Conservation (phyloP, 1,284 basidiomycete genomes). For the Coniferiporia sulphurascens region DNA sequence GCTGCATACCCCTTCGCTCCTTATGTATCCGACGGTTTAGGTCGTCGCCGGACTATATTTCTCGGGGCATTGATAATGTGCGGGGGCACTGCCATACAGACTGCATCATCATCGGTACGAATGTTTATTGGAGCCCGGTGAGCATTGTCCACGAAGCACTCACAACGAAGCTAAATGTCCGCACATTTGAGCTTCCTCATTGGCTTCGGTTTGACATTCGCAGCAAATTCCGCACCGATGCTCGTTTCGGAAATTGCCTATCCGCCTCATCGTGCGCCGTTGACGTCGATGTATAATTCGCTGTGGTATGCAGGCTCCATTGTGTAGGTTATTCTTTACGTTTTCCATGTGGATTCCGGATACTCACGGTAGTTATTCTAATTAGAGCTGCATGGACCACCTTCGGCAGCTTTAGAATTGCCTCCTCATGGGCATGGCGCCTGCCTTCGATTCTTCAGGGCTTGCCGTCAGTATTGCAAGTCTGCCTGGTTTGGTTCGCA, state of each 20-base stretch:
- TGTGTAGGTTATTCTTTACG: conserved; percentile 38
- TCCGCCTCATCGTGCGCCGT: conserved; percentile 66
- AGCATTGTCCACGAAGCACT: conserved; percentile 18
- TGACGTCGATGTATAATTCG: conserved; percentile 74
- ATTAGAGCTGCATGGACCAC: conserved; percentile 68
- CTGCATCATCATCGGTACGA: conserved; percentile 63
- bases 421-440: conserved; percentile 68
- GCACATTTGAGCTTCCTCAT: conserved; percentile 54
- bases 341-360: background rate
- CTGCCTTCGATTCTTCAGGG: conserved; percentile 66
- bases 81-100: conserved; percentile 62
- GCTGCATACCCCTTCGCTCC: conserved; percentile 67
- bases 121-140: conserved; percentile 80
- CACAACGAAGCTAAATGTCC: background rate
- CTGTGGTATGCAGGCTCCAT: conserved; percentile 77
- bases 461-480: conserved; percentile 56
- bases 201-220: conserved; percentile 75
- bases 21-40: conserved; percentile 63
- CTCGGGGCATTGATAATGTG: conserved; percentile 59
- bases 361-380: conserved; percentile 7
- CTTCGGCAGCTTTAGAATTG: conserved; percentile 66
- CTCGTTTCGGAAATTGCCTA: conserved; percentile 76
- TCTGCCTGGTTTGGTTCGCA: conserved; percentile 52
- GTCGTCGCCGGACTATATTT: conserved; percentile 59
- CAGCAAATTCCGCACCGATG: conserved; percentile 68